Base-by-base conservation (phyloP, 257 asterid genomes). In the Nemophila menziesii region DNA sequence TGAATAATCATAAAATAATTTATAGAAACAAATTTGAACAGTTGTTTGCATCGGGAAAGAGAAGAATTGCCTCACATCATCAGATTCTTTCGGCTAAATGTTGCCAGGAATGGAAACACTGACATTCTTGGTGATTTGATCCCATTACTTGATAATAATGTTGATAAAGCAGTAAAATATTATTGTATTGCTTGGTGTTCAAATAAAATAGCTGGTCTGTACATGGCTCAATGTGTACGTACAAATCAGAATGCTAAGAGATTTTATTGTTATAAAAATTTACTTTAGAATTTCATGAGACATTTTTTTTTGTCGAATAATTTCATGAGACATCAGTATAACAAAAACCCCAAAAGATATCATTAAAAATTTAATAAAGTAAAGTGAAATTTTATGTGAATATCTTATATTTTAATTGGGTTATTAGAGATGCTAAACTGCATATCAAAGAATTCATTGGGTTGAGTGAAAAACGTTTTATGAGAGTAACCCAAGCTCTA, bases 41-140 rank as follows among this genome's bases (percentile, higher is more conserved):
- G 48, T n/a, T 49, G 66, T 50, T 58, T 56, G 61, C 74, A 60
- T 72, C 51, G 92, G 81, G 76, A 79, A 66, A 63, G 56, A 49
- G 41, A 44, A 57, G 58, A 23, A 20, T 8, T n/a, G 33, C 19
- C 36, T 19, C 13, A 29, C 46, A 57, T 57, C 52, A 60, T 16
- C 20, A 36, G 40, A 60, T 41, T 61, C 78, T 71, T 79, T 74
- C 82, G 74, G 85, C 78, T 60, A 18, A 59, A 43, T 67, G 81
- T 64, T 62, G 27, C 66, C 86, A 44, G 16, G 33, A 39, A 29
- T 54, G 51, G 48, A 43, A 61, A 39, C 60, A 49, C 63, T 49
- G 23, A 59, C 60, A 50, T 40, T 52, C 64, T 65, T 63, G 54
- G 59, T 22, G 9, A 8, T 29, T 8, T 39, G 19, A 51, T 49